phyloP scores from a whole-genome alignment of 2,329 filamentous ascomycete species.

The Blumeria graminis region DNA sequence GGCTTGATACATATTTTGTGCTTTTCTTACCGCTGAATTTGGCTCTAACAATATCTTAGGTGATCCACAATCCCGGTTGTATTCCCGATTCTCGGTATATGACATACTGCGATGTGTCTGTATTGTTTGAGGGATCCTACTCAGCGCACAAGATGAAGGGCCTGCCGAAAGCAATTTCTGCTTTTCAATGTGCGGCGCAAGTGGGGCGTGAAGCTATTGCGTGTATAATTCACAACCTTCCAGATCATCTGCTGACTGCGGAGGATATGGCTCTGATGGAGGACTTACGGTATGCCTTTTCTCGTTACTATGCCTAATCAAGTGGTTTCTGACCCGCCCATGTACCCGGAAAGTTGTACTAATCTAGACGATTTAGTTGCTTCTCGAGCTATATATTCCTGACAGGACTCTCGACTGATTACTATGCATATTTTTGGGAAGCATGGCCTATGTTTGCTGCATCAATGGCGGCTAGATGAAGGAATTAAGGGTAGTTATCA shows the following conservation, averaged over 20 bases:
- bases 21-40: no score
- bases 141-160: slow-evolving; percentile 16
- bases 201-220: slow-evolving; percentile 15
- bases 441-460: slow-evolving; percentile 17
- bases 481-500: not conserved
- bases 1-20: not conserved
- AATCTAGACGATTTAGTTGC: not conserved
- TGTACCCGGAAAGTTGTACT: not conserved
- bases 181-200: slow-evolving; percentile 10
- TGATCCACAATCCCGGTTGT: slow-evolving; percentile 20
- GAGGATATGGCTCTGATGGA: slow-evolving; percentile 12
- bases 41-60: slow-evolving; percentile 9
- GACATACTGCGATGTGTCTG: slow-evolving; percentile 17
- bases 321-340: not conserved
- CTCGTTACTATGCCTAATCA: not conserved
- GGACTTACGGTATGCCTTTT: slow-evolving; percentile 13
- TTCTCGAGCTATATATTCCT: slow-evolving; percentile 17
- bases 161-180: slow-evolving; percentile 14
- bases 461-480: slow-evolving; percentile 2
- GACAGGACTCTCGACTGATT: slow-evolving; percentile 17
- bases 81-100: slow-evolving; percentile 19
- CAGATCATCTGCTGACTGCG: slow-evolving; percentile 10
- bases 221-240: slow-evolving; percentile 18
- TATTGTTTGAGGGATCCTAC: slow-evolving; percentile 20
- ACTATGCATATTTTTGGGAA: slow-evolving; percentile 18